Conservation (phyloP, 495 filamentous ascomycete species). For the Recurvomyces mirabilis region DNA sequence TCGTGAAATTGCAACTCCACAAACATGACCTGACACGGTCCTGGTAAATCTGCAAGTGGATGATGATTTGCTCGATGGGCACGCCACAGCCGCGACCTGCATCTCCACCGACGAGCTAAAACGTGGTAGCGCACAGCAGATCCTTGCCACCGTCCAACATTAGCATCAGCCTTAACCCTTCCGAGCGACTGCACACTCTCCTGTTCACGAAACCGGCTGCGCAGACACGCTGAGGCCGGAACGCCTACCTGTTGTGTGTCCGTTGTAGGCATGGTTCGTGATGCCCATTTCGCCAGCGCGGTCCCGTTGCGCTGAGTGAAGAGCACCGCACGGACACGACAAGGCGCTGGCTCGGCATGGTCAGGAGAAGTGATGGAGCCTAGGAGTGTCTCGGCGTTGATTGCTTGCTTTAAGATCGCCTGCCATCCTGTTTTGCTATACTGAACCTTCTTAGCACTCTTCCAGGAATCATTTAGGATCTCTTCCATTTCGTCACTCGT, state of each 20-base stretch:
- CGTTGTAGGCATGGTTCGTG: not conserved
- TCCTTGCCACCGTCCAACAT: too few relatives aligned
- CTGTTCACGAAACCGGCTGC: too few relatives aligned
- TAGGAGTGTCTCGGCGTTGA: not conserved
- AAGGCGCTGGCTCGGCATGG: constrained; percentile 3
- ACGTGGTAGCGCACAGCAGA: too few relatives aligned
- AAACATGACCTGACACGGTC: too few relatives aligned
- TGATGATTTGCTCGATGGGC: too few relatives aligned
- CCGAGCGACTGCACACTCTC: too few relatives aligned
- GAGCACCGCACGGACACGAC: not conserved
- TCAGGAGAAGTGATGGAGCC: not conserved
- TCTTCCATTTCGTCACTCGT: constrained; percentile 2
- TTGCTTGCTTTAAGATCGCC: constrained; percentile 1
- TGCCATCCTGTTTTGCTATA: constrained; percentile 2
- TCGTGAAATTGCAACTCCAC: too few relatives aligned
- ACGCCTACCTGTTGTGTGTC: not conserved
- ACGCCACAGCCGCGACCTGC: too few relatives aligned
- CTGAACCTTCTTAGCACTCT: not conserved
- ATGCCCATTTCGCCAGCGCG: not conserved
- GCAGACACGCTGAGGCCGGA: too few relatives aligned
- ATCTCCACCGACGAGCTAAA: too few relatives aligned
- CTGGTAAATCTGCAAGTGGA: too few relatives aligned
- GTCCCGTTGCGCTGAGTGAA: not conserved
- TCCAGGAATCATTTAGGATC: not conserved
- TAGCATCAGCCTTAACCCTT: too few relatives aligned